phyloP scores from a whole-genome alignment of 371 early-diverging fungal species.

The Dipsacomyces acuminosporus region DNA sequence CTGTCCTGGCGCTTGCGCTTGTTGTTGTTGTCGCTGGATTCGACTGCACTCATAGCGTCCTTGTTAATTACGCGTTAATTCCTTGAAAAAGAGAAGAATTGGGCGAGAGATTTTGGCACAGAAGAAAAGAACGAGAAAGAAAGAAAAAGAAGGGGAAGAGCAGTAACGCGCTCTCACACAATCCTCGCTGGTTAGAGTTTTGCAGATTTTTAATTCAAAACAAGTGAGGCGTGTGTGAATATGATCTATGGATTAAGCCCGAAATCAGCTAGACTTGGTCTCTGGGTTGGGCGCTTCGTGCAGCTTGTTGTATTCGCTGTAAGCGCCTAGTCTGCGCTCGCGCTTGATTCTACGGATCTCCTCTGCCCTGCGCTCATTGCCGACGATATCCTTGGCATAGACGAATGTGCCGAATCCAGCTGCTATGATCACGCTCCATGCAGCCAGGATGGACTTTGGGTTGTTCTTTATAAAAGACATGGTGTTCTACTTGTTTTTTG shows the following conservation, averaged over 20 bases:
- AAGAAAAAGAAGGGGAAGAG: constrained; percentile 1
- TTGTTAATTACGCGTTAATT: too few species aligned
- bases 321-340: constrained; percentile 28
- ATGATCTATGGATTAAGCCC: too few species aligned
- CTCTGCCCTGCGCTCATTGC: constrained; percentile 39
- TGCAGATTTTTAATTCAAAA: too few species aligned
- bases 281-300: constrained; percentile 2
- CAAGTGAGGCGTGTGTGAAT: too few species aligned
- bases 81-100: neutral
- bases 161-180: too few species aligned
- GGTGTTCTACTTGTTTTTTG: neutral
- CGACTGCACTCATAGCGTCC: too few species aligned
- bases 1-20: constrained; percentile 46
- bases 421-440: constrained; percentile 27
- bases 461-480: constrained; percentile 42
- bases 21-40: constrained; percentile 8
- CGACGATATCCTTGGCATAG: constrained; percentile 33
- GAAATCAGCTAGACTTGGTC: too few species aligned
- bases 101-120: neutral
- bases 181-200: too few species aligned
- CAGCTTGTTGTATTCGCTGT: constrained; percentile 18
- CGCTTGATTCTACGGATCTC: constrained; percentile 42
- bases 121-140: neutral
- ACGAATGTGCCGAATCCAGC: constrained; percentile 33
- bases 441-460: constrained; percentile 35